phyloP scores from a whole-genome alignment of 1,284 basidiomycete species.

The Boletus hoseneyae region DNA sequence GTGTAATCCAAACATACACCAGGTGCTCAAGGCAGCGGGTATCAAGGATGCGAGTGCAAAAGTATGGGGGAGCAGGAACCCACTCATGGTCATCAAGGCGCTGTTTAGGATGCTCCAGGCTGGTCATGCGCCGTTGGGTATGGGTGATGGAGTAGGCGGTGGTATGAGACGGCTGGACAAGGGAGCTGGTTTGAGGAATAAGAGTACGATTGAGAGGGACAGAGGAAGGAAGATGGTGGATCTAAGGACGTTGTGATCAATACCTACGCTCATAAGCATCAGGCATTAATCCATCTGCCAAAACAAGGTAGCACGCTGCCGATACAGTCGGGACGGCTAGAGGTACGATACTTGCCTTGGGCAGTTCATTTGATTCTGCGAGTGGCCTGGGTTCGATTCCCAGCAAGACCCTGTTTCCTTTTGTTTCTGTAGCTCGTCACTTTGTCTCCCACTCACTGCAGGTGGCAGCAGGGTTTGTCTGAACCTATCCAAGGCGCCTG shows the following conservation, averaged over 20 bases:
- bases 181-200: constrained; percentile 63
- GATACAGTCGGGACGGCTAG: constrained; percentile 9
- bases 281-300: background rate
- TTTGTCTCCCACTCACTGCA: no score
- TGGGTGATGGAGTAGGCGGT: constrained; percentile 77
- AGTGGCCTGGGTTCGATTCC: constrained; percentile 47
- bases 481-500: no score
- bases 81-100: constrained; percentile 56
- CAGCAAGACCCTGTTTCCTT: constrained; percentile 27
- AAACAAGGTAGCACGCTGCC: no score
- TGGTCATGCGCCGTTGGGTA: constrained; percentile 67
- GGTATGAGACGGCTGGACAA: constrained; percentile 63
- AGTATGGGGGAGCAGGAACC: constrained; percentile 90
- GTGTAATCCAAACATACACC: constrained; percentile 87
- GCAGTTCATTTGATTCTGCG: constrained; percentile 29
- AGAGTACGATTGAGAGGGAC: constrained; percentile 65
- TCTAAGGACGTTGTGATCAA: constrained; percentile 46
- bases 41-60: constrained; percentile 94
- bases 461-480: no score
- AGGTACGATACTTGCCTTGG: constrained; percentile 31
- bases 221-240: constrained; percentile 65
- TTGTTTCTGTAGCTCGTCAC: no score
- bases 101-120: constrained; percentile 60
- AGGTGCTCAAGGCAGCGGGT: constrained; percentile 87
- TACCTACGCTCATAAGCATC: background rate